Evolutionary conservation across 2,329 filamentous ascomycete species (phyloP).

Genomic region (Eutypella sp.): DNA sequence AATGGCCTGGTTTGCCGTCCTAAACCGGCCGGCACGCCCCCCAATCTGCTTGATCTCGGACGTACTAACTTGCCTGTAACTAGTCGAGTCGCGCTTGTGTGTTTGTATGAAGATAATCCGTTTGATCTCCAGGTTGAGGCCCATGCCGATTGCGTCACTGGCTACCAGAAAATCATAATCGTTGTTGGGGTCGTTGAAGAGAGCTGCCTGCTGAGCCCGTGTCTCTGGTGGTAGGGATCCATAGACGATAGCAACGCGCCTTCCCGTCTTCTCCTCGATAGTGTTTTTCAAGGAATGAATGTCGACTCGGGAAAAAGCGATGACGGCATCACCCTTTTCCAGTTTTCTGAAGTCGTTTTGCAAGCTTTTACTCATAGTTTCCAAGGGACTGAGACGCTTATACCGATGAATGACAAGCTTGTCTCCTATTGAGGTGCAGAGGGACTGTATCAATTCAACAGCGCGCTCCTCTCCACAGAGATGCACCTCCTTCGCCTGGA

Average conservation of each 20-base stretch:
- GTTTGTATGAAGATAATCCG: constrained; percentile 82
- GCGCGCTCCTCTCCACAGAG: constrained; percentile 86
- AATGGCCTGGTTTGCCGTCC: constrained; percentile 59
- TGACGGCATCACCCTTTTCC: constrained; percentile 84
- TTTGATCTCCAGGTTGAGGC: constrained; percentile 86
- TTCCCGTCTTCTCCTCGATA: constrained; percentile 72
- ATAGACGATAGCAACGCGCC: constrained; percentile 87
- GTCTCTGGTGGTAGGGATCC: constrained; percentile 89
- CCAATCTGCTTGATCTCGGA: constrained; percentile 93
- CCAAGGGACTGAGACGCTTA: constrained; percentile 72
- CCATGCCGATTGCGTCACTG: constrained; percentile 96
- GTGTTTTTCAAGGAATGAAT: constrained; percentile 76
- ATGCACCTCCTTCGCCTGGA: constrained; percentile 84
- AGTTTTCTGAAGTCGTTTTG: constrained; percentile 60
- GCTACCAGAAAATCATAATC: constrained; percentile 94
- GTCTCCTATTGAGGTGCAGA: constrained; percentile 78
- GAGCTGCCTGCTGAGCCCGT: constrained; percentile 78
- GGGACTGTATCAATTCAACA: constrained; percentile 69
- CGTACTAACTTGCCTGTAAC: constrained; percentile 54
- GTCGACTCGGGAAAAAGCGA: constrained; percentile 76
- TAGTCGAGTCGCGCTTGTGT: constrained; percentile 63
- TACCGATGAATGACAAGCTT: constrained; percentile 78
- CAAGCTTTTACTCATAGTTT: constrained; percentile 61
- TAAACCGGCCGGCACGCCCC: constrained; percentile 83
- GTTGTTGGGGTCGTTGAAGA: constrained; percentile 94